phyloP scores from a whole-genome alignment of 495 filamentous ascomycete genomes.

The Aspergillus affinis region DNA sequence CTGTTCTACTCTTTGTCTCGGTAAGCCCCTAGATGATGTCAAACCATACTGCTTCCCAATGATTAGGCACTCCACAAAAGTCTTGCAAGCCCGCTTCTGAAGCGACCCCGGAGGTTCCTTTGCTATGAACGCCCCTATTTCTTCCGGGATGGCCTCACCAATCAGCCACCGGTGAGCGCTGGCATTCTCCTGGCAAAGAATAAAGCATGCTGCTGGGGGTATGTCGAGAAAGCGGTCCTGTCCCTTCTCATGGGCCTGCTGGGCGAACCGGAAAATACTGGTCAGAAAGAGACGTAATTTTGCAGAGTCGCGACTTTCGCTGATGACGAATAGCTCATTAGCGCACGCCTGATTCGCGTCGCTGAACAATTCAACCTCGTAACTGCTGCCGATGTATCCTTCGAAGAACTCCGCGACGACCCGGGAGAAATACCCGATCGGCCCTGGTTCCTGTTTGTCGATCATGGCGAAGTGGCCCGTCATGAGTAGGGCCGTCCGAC shows the following conservation, averaged over 20 bases:
- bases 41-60: conserved; percentile 31
- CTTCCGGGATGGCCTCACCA: conserved; percentile 23
- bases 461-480: conserved; percentile 32
- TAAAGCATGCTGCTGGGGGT: conserved; percentile 22
- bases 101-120: conserved; percentile 22
- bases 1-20: conserved; percentile 23
- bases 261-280: conserved; percentile 25
- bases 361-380: conserved; percentile 28
- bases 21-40: conserved; percentile 15
- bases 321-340: conserved; percentile 24
- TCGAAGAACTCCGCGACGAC: conserved; percentile 31
- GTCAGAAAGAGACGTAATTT: conserved; percentile 26
- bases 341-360: conserved; percentile 30
- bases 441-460: conserved; percentile 25
- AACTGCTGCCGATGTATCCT: conserved; percentile 31
- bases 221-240: conserved; percentile 23
- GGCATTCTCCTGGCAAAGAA: conserved; percentile 25
- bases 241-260: conserved; percentile 15
- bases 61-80: conserved; percentile 25
- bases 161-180: conserved; percentile 25
- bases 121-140: conserved; percentile 21
- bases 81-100: conserved; percentile 25
- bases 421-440: conserved; percentile 30
- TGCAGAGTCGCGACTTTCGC: conserved; percentile 24
- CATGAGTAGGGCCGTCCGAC: conserved; percentile 24